Conservation (phyloP, 2,329 filamentous ascomycete species). For the Ceratocystis colombiana region DNA sequence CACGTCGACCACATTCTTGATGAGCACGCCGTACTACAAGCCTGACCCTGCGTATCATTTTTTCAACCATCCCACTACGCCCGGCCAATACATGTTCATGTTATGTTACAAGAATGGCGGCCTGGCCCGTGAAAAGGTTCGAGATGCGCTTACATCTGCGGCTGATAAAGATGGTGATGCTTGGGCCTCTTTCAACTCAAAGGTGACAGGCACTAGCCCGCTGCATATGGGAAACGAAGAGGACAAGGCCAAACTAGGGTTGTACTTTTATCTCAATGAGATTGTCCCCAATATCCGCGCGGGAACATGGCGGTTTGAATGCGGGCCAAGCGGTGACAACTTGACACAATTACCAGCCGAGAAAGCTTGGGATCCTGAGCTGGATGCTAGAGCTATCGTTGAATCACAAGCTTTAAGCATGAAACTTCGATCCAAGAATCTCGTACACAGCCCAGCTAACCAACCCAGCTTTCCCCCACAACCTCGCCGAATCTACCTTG, state of each 20-base stretch:
- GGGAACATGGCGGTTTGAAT: slow-evolving; percentile 76
- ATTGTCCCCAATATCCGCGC: slow-evolving; percentile 85
- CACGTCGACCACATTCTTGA: slow-evolving; percentile 93
- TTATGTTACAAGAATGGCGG: slow-evolving; percentile 98
- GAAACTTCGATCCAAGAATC: slow-evolving; percentile 68
- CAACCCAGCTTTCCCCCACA: slow-evolving; percentile 57
- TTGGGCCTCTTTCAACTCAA: slow-evolving; percentile 74
- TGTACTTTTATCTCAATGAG: slow-evolving; percentile 93
- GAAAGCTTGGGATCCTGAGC: slow-evolving; percentile 41
- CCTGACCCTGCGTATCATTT: slow-evolving; percentile 90
- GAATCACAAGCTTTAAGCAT: slow-evolving; percentile 93
- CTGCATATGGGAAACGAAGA: slow-evolving; percentile 49
- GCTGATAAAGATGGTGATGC: slow-evolving; percentile 37
- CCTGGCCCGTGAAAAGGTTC: slow-evolving; percentile 78
- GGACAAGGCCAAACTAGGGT: slow-evolving; percentile 66
- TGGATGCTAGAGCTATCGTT: slow-evolving; percentile 77
- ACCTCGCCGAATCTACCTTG: slow-evolving; percentile 82
- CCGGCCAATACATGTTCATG: slow-evolving; percentile 98
- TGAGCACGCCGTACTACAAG: slow-evolving; percentile 87
- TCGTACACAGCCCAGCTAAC: slow-evolving; percentile 50
- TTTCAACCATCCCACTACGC: slow-evolving; percentile 91
- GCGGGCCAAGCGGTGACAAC: slow-evolving; percentile 45
- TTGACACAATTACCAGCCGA: slow-evolving; percentile 33
- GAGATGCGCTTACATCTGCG: slow-evolving; percentile 61
- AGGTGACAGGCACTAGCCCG: slow-evolving; percentile 56